These are phyloP conservation scores for Basipetospora chlamydospora DNA, from an alignment of 2,329 filamentous ascomycete genomes.

Conservation along the genomic window DNA sequence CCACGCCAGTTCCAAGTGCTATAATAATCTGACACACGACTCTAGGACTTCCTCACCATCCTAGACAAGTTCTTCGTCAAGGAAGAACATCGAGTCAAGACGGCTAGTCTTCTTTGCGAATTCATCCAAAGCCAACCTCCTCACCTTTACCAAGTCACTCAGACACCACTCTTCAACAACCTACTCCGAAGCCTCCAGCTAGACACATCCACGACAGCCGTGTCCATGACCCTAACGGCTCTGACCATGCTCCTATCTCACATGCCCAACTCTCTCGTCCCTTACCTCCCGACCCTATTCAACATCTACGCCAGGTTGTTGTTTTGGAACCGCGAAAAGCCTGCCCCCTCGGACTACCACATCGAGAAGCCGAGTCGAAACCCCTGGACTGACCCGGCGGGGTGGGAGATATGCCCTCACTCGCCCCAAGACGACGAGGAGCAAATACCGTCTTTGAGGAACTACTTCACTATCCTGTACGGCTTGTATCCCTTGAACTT, in stretches of 20 bases:
- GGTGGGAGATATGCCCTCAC: constrained; percentile 52
- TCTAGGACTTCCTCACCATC: constrained; percentile 47
- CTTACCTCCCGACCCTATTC: constrained; percentile 59
- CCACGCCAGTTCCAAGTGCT: too few species aligned
- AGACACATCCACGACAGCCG: constrained; percentile 62
- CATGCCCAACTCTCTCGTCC: constrained; percentile 57
- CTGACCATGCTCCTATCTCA: constrained; percentile 74
- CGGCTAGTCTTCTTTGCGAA: constrained; percentile 52
- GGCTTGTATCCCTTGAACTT: constrained; percentile 77
- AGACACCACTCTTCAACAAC: constrained; percentile 58
- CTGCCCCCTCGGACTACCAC: constrained; percentile 14
- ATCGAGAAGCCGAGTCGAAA: constrained; percentile 9
- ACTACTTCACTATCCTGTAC: constrained; percentile 72
- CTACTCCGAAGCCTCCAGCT: constrained; percentile 60
- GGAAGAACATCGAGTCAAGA: constrained; percentile 46
- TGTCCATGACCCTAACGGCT: constrained; percentile 61
- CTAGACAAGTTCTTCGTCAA: constrained; percentile 53
- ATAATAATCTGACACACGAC: constrained; percentile 6
- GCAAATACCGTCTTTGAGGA: constrained; percentile 50
- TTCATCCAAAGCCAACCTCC: constrained; percentile 67
- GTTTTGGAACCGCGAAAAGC: constrained; percentile 55
- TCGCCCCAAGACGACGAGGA: constrained; percentile 47
- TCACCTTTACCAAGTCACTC: constrained; percentile 57
- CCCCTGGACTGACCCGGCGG: constrained; percentile 16
- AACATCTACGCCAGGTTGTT: constrained; percentile 67